These are phyloP conservation scores for Arachnomyces sp. DNA, from an alignment of 2,329 filamentous ascomycete species.

Conservation along the genomic window DNA sequence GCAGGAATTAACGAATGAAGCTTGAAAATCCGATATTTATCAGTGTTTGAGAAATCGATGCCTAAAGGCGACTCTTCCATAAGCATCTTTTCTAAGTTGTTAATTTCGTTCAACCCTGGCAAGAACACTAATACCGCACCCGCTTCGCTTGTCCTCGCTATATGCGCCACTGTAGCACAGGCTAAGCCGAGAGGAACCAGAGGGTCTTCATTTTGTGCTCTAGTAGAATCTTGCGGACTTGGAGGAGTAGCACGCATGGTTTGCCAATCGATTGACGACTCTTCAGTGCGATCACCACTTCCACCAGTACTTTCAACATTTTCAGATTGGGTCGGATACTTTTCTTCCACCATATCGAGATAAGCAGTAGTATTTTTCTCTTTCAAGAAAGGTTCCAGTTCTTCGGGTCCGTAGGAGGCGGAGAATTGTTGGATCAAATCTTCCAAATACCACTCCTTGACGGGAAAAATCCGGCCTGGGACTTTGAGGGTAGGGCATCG, in stretches of 20 bases:
- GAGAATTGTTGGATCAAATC: constrained; percentile 29
- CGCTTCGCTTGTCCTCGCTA: constrained; percentile 34
- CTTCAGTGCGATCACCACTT: neutral
- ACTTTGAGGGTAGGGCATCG: constrained; percentile 37
- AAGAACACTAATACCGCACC: constrained; percentile 45
- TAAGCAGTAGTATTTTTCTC: constrained; percentile 21
- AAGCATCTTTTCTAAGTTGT: constrained; percentile 25
- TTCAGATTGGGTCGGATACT: neutral
- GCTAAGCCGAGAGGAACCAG: constrained; percentile 37
- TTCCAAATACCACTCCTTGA: constrained; percentile 37
- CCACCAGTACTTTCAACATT: neutral
- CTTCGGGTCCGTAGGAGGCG: constrained; percentile 14
- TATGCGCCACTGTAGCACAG: constrained; percentile 39
- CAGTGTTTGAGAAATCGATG: constrained; percentile 34
- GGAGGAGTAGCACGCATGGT: constrained; percentile 1
- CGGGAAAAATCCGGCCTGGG: constrained; percentile 38
- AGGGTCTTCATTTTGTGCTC: constrained; percentile 28
- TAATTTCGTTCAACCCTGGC: constrained; percentile 38
- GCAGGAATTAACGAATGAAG: constrained; percentile 42
- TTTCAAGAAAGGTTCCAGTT: constrained; percentile 14
- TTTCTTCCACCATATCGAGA: constrained; percentile 9
- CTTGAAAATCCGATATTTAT: constrained; percentile 36
- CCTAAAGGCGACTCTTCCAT: constrained; percentile 19
- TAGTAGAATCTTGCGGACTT: constrained; percentile 17
- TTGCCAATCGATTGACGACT: neutral